Base-by-base conservation (phyloP, 805 yeast species). In the Ascoidea tarda region DNA sequence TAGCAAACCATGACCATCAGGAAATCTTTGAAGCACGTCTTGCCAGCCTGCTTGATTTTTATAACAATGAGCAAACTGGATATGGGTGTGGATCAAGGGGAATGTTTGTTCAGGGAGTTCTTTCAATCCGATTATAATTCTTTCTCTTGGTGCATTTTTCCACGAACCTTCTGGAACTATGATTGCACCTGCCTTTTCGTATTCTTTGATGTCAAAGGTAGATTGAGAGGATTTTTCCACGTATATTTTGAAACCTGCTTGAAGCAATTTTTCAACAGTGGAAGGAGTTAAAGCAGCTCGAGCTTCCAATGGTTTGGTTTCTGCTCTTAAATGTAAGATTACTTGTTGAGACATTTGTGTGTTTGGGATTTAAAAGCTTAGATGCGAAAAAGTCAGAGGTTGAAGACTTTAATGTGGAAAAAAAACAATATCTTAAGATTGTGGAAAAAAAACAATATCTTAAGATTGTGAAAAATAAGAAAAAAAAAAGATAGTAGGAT, bases 51-150 rank as follows among this genome's bases (percentile, higher is more conserved):
- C 96, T 73, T 93, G 99, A 71, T 91, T 79, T 73, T 93, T 93
- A 73, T 93, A 93, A 73, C 99, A 93, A 70, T 93, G 99, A 48
- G 99, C 99, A 71, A 93, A 93, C 71, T 93, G 98, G 59, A 93
- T 87, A 69, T 93, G 99, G 68, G 90, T 96, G 67, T 93, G 98
- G 50, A 85, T 77, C 57, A 93, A 77, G 21, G 99, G 99, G 79
- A 91, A 93, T 33, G 80, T 74, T 56, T 82, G 85, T 57, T 81
- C 81, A 46, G 96, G 96, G 64, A 93, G 76, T 69, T 93, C 99
- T 71, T 93, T 93, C 71, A 93, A 80, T 0, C 99, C 99, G 60
- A 87, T 74, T 59, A 93, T 87, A 57, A 91, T 80, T 66, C 97
- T 78, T 61, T 91, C 95, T 57, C 75, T 74, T 58, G 99, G 98